Evolutionary conservation across 202 grass and related monocot species (phyloP).

Genomic region (Saccharum hybrid): DNA sequence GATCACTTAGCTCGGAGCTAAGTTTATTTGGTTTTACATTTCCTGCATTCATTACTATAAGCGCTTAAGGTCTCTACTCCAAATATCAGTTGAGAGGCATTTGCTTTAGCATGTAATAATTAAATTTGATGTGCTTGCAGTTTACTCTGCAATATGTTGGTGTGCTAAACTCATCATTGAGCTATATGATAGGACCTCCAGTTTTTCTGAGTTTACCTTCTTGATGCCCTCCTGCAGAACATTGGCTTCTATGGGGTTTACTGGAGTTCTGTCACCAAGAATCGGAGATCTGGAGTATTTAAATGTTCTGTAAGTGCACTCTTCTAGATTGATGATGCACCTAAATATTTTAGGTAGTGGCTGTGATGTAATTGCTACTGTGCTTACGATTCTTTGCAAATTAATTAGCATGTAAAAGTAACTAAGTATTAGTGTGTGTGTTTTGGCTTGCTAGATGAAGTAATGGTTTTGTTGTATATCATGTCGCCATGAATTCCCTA

Average conservation of each 20-base stretch:
- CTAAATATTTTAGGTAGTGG: conserved; percentile 25
- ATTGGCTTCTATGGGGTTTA: conserved; percentile 84
- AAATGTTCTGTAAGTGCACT: conserved; percentile 78
- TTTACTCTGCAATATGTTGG: conserved; percentile 7
- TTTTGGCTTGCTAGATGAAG: conserved; percentile 35
- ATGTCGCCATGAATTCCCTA: background rate
- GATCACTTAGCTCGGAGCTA: conserved; percentile 10
- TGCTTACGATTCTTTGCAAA: conserved; percentile 27
- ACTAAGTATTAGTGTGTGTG: conserved; percentile 1
- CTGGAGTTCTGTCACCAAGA: conserved; percentile 71
- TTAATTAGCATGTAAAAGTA: background rate
- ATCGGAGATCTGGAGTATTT: conserved; percentile 79
- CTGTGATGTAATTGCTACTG: conserved; percentile 33
- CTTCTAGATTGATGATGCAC: conserved; percentile 1
- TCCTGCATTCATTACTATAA: conserved; percentile 30
- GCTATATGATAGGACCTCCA: conserved; percentile 10
- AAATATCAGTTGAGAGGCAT: conserved; percentile 23
- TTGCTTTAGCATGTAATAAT: conserved; percentile 16
- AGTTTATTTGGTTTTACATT: conserved; percentile 27
- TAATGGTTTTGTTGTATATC: background rate
- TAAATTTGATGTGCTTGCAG: background rate
- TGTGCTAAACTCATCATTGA: conserved; percentile 32
- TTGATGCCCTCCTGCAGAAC: conserved; percentile 60
- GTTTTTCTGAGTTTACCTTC: conserved; percentile 33
- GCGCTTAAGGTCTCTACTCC: conserved; percentile 14